These are phyloP conservation scores for Diaporthe batatas DNA, from an alignment of 2,329 filamentous ascomycete species.

Conservation along the genomic window DNA sequence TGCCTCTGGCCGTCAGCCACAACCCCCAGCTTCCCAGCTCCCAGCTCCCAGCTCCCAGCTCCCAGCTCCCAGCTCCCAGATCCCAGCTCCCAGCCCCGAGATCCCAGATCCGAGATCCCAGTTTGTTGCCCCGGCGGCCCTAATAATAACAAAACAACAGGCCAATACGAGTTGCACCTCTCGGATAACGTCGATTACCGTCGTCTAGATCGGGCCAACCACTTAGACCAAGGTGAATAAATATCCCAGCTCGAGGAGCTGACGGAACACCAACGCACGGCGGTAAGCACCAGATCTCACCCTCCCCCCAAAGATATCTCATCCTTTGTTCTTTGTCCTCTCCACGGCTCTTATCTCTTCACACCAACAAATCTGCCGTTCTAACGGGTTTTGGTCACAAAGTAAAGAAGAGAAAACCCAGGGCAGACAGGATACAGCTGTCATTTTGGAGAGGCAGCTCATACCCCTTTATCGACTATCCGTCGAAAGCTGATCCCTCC, in stretches of 20 bases:
- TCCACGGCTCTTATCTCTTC: conserved; percentile 28
- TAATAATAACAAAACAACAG: conserved; percentile 33
- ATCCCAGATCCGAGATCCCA: conserved; percentile 24
- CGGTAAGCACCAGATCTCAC: conserved; percentile 22
- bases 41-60: conserved; percentile 3
- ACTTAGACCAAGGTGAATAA: conserved; percentile 17
- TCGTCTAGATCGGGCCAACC: background rate
- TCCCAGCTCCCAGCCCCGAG: conserved; percentile 5
- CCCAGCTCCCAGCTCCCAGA: conserved; percentile 22
- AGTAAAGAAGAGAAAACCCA: conserved; percentile 1
- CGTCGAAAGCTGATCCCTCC: background rate
- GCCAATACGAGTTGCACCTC: conserved; percentile 28
- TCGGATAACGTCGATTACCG: conserved; percentile 26
- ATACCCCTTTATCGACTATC: conserved; percentile 9
- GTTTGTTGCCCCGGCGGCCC: conserved; percentile 21
- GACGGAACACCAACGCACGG: conserved; percentile 8
- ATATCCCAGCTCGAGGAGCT: conserved; percentile 33
- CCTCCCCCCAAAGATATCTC: background rate
- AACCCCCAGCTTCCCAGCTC: conserved; percentile 4
- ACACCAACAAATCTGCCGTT: background rate
- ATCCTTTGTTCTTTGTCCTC: conserved; percentile 14
- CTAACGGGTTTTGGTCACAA: conserved; percentile 7
- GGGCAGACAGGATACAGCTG: background rate
- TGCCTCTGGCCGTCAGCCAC: conserved; percentile 2
- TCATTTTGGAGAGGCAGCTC: conserved; percentile 16